Percentiles rank a stretch among this genome's conserved stretches.
Evolutionary conservation across 768 basidiomycete genomes (phyloP).

Genomic region (Auriculariales sp.): DNA sequence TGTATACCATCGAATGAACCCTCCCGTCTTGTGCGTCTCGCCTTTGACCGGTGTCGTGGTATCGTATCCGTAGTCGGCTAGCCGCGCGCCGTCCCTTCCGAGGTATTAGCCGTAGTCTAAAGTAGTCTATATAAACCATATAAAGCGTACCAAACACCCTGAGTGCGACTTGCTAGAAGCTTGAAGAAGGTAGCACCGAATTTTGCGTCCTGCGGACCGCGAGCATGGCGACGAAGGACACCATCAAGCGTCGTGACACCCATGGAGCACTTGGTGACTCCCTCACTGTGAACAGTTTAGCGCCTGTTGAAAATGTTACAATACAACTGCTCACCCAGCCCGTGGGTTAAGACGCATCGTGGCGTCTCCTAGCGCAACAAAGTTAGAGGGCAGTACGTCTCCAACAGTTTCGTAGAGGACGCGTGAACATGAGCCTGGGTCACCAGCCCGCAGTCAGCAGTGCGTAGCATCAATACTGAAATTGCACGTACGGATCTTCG

Average conservation of each 20-base stretch:
- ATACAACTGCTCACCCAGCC: slow-evolving; percentile 5
- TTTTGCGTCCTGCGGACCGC: neutral
- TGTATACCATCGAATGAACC: neutral
- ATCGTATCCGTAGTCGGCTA: neutral
- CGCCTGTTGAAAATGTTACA: neutral
- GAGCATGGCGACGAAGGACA: neutral
- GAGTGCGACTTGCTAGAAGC: neutral
- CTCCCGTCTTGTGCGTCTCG: neutral
- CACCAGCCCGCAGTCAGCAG: neutral
- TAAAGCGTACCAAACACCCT: neutral
- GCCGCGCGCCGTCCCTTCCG: neutral
- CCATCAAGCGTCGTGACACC: neutral
- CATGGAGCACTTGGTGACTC: neutral
- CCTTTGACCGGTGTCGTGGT: neutral
- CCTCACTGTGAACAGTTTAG: neutral
- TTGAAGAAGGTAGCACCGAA: neutral
- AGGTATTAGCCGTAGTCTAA: neutral
- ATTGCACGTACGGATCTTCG: neutral
- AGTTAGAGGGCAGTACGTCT: slow-evolving; percentile 17
- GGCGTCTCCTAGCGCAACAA: slow-evolving; percentile 22
- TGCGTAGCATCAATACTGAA: neutral
- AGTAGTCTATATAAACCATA: neutral
- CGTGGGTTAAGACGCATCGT: slow-evolving; percentile 16
- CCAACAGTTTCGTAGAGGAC: slow-evolving; percentile 15
- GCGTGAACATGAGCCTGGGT: slow-evolving; percentile 12